phyloP scores from a whole-genome alignment of 129 eudicot species.

The Helichrysum umbraculigerum region DNA sequence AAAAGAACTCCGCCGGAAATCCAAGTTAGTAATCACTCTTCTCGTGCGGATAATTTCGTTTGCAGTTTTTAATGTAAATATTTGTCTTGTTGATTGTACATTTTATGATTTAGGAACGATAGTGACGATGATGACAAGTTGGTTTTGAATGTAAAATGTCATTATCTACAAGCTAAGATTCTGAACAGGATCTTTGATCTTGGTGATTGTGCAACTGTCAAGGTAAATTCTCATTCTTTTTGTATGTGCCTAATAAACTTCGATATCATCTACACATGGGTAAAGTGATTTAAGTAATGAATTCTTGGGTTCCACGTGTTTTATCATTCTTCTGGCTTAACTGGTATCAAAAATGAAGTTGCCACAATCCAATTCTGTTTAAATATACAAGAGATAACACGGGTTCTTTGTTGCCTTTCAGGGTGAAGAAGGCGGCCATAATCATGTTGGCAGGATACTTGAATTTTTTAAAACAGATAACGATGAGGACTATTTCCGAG shows the following conservation, averaged over 20 bases:
- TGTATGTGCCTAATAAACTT: constrained; percentile 15
- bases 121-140: constrained; percentile 51
- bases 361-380: background rate
- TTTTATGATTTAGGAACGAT: constrained; percentile 35
- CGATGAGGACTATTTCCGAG: constrained; percentile 38
- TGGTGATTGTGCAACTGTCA: constrained; percentile 68
- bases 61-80: background rate
- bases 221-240: constrained; percentile 37
- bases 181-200: constrained; percentile 37
- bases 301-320: background rate
- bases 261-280: background rate
- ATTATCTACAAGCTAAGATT: constrained; percentile 59
- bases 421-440: constrained; percentile 56
- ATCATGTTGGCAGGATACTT: constrained; percentile 56
- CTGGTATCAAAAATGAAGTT: no score
- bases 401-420: constrained; percentile 20
- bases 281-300: background rate
- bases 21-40: constrained; percentile 42
- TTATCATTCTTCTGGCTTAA: background rate
- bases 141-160: constrained; percentile 53
- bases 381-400: background rate
- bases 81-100: background rate
- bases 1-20: constrained; percentile 20
- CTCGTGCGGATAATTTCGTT: background rate
- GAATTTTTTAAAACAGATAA: constrained; percentile 53